Base-by-base conservation (phyloP, 2,329 filamentous ascomycete genomes). In the Alternaria sp. region DNA sequence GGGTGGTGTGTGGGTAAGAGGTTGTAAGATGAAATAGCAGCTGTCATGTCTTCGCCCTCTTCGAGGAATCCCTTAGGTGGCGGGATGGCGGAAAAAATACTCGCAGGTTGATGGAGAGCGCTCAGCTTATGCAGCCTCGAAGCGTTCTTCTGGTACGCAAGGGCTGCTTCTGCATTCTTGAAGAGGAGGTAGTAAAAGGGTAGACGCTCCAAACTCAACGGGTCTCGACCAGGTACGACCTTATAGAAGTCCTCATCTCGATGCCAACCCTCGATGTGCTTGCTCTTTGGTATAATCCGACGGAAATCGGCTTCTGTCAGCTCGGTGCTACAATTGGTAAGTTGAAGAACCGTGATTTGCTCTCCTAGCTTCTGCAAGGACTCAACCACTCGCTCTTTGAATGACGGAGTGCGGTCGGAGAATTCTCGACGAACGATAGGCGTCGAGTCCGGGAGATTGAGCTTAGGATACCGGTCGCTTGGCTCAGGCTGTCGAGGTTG, bases 131-230 rank as follows among this genome's bases (percentile, higher is more conserved):
- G 84, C 14, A 90, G 77, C 5, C 83, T 78, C 8, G 75, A 70
- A 0, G 83, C 81, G 59, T 87, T 84, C 24, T 81, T 79, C 52
- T 85, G 82, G 75, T 91, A 93, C 39, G 84, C 81, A 7, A 79
- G 73, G 0, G 90, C 90, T 11, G 87, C 84, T n/a, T 80, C 78
- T 17, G 79, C 71, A 23, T 80, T 84, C 60, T 84, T 80, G 80
- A 93, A 94, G 54, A 91, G 81, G 54, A 94, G 79, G 76, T 85
- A 88, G 78, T 93, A 93, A 67, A 83, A 83, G 58, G 86, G 87
- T 1, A 85, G 76, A 4, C 87, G 85, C 56, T 86, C 85, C 49
- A 91, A 82, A 9, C 88, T 91, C 55, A 81, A 73, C 4, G 84
- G 82, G 70, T 91, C 82, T 61, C 89, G 87, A 44, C 83, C 85